Percentiles rank a stretch among this genome's conserved stretches.
Conservation (phyloP, 1,139 yeast species). For the Yamadazyma diddensiae region DNA sequence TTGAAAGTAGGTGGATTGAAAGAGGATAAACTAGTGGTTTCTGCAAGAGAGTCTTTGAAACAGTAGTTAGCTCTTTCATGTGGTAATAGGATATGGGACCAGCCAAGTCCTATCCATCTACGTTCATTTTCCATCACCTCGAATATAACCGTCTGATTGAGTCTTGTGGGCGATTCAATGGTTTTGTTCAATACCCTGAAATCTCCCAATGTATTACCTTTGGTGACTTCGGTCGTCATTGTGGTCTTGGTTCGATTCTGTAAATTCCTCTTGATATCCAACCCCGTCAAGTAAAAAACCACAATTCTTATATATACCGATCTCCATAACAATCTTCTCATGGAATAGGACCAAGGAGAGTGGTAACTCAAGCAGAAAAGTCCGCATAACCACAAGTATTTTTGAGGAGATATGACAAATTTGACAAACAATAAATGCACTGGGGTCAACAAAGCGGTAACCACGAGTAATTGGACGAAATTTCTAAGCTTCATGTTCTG, state of each 20-base stretch:
- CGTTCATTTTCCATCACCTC: conserved; percentile 57
- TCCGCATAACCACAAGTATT: conserved; percentile 36
- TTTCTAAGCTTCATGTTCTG: conserved; percentile 25
- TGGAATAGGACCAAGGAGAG: conserved; percentile 52
- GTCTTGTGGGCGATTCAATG: conserved; percentile 39
- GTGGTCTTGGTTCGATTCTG: conserved; percentile 10
- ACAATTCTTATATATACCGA: conserved; percentile 43
- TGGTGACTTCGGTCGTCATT: conserved; percentile 11
- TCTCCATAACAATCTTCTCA: conserved; percentile 54
- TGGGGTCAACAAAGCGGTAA: conserved; percentile 43
- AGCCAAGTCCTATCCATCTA: conserved; percentile 61
- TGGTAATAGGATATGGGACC: conserved; percentile 52
- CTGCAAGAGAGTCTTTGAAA: conserved; percentile 36
- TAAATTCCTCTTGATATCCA: conserved; percentile 25
- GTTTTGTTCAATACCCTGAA: conserved; percentile 41
- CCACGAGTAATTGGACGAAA: conserved; percentile 29
- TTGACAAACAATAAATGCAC: conserved; percentile 39
- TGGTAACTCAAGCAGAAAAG: conserved; percentile 46
- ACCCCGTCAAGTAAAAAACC: conserved; percentile 46
- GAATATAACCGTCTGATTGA: conserved; percentile 47
- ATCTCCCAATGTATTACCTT: conserved; percentile 33
- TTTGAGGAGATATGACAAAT: conserved; percentile 33
- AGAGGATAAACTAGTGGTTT: conserved; percentile 29
- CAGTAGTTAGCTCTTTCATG: conserved; percentile 51
- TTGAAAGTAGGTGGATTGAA: conserved; percentile 51